These are phyloP conservation scores for Fusarium sp. DNA, from an alignment of 2,329 filamentous ascomycete species.

Conservation along the genomic window DNA sequence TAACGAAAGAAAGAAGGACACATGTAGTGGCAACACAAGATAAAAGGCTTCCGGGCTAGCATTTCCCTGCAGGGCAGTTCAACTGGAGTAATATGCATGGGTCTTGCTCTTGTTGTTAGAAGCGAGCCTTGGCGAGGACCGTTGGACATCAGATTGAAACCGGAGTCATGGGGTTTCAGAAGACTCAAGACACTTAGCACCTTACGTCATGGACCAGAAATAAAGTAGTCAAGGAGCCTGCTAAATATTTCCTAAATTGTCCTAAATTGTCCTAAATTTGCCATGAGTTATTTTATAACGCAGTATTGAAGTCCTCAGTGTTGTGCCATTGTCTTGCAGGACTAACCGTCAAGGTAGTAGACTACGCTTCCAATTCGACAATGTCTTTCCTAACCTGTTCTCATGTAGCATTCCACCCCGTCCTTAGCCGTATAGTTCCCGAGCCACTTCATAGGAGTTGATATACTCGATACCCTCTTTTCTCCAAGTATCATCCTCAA, in stretches of 20 bases:
- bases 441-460: conserved; percentile 41
- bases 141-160: conserved; percentile 2
- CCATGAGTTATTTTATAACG: background rate
- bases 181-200: background rate
- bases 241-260: background rate
- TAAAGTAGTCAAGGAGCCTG: background rate
- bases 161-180: background rate
- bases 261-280: background rate
- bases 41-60: conserved; percentile 19
- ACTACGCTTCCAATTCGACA: background rate
- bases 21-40: conserved; percentile 40
- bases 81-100: background rate
- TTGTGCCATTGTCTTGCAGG: background rate
- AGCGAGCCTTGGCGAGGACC: background rate
- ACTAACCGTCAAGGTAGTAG: background rate
- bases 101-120: conserved; percentile 5
- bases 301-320: background rate
- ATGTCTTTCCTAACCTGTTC: background rate
- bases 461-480: conserved; percentile 57
- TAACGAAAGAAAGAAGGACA: conserved; percentile 39
- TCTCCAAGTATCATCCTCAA: conserved; percentile 62
- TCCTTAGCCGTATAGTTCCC: conserved; percentile 41
- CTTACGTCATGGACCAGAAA: background rate
- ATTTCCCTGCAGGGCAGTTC: conserved; percentile 1
- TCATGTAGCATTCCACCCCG: background rate